These are phyloP conservation scores for Fomitopsis pinicola DNA, from an alignment of 1,284 basidiomycete species.

Conservation along the genomic window DNA sequence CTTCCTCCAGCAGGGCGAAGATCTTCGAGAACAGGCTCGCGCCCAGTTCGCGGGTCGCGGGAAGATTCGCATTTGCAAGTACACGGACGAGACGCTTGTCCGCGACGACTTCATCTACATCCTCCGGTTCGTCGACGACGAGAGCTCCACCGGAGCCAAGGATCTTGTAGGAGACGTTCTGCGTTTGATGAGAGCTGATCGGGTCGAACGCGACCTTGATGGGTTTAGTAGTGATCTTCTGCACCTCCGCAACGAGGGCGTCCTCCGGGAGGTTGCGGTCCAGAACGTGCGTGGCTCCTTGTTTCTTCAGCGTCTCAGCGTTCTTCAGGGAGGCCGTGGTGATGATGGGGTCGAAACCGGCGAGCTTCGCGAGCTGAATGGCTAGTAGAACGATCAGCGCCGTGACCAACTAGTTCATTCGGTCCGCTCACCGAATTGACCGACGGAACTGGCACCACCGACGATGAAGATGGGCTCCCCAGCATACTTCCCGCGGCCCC, in stretches of 20 bases:
- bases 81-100: slow-evolving; percentile 12
- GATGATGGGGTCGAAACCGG: slow-evolving; percentile 32
- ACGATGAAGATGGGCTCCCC: slow-evolving; percentile 28
- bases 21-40: slow-evolving; percentile 10
- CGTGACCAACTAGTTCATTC: not conserved
- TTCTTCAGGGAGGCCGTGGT: slow-evolving; percentile 32
- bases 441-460: slow-evolving; percentile 32
- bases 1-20: slow-evolving; percentile 10
- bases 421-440: slow-evolving; percentile 21
- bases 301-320: slow-evolving; percentile 24
- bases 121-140: slow-evolving; percentile 11
- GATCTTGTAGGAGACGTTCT: slow-evolving; percentile 14
- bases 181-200: slow-evolving; percentile 18
- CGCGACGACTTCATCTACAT: slow-evolving; percentile 3
- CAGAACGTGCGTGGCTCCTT: slow-evolving; percentile 35
- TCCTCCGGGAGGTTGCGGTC: slow-evolving; percentile 21
- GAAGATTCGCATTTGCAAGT: slow-evolving; percentile 8
- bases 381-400: not conserved
- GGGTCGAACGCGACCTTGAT: slow-evolving; percentile 25
- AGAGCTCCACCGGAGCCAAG: slow-evolving; percentile 17
- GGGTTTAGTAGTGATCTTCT: slow-evolving; percentile 14
- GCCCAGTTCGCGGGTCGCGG: slow-evolving; percentile 6
- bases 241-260: slow-evolving; percentile 15
- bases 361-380: slow-evolving; percentile 32
- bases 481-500: slow-evolving; percentile 26